These are phyloP conservation scores for Hydnum rufescens DNA, from an alignment of 768 basidiomycete species.

Conservation along the genomic window DNA sequence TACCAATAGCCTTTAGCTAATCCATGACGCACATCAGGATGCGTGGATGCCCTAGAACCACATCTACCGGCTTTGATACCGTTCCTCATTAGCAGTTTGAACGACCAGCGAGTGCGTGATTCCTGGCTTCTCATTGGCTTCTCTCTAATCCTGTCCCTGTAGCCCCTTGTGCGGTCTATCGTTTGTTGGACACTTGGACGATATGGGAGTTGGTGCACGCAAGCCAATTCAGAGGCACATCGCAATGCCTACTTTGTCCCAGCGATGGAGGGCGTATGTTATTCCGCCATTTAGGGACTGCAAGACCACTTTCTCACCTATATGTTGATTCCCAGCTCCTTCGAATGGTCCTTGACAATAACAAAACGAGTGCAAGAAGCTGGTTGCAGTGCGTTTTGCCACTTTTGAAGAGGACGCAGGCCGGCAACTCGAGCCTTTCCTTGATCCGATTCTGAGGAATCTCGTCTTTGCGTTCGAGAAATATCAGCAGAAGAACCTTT, in stretches of 20 bases:
- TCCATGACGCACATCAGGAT: constrained; percentile 33
- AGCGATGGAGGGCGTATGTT: constrained; percentile 87
- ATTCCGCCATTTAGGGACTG: no score
- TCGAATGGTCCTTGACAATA: constrained; percentile 92
- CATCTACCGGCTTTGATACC: constrained; percentile 87
- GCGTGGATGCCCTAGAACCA: constrained; percentile 87
- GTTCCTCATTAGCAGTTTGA: constrained; percentile 76
- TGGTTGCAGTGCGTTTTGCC: constrained; percentile 94
- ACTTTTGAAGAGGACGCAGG: constrained; percentile 98
- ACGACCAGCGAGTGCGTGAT: constrained; percentile 63
- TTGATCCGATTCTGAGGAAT: constrained; percentile 87
- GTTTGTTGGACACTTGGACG: constrained; percentile 99
- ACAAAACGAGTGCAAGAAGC: constrained; percentile 99
- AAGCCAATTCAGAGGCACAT: constrained; percentile 66
- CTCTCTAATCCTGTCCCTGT: background rate
- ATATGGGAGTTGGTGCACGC: constrained; percentile 95
- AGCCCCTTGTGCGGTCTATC: constrained; percentile 86
- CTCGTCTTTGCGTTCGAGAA: constrained; percentile 92
- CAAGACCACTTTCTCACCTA: no score
- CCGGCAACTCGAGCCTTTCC: constrained; percentile 68
- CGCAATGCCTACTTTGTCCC: constrained; percentile 84
- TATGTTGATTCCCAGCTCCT: constrained; percentile 44
- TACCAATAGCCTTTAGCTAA: background rate
- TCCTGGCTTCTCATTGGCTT: background rate
- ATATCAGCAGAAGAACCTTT: constrained; percentile 98